Base-by-base conservation (phyloP, 768 basidiomycete species). In the Pisolithus microcarpus region DNA sequence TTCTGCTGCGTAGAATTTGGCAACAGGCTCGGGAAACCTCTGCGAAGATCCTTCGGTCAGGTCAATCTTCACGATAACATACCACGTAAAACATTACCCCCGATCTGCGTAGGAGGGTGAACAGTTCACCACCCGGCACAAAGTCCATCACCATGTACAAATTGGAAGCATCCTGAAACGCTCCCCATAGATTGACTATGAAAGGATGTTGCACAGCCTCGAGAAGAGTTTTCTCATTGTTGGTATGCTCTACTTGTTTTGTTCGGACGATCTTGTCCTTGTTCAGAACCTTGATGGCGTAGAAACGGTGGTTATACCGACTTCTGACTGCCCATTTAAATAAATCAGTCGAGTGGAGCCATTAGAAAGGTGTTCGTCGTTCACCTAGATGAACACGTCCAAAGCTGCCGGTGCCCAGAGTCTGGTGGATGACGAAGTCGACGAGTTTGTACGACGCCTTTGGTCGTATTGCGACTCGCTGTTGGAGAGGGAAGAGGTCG, bases 91-190 rank as follows among this genome's bases (percentile, higher is more conserved):
- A 44, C 82, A 57, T 26, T 39, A 92, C 91, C 65, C 90, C 91
- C 46, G 91, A 92, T 70, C 92, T 78, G 56, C 94, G 80, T 54
- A 97, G 70, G 48, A 97, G 81, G 11, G 92, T 93, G 67, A 98
- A 99, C 5, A 99, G 77, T 66, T 99, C 96, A 15, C 96, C 96
- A 7, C 96, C 96, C 5, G 93, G 90, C 2, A 91, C 91, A 67
- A 90, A 97, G 73, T 85, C 94, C 82, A 98, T 89, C 50, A 98
- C 87, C 91, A 99, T 95, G 74, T 97, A 99, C 15, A 98, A 76
- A 66, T 97, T 98, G 18, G 86, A 70, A 34, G 81, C 67, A 62
- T 98, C 96, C 64, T 98, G 96, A 65, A 94, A 94, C 3, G 84
- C 81, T 36, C 94, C 94, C 93, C 93, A 97, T 5, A 97, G 81